These are phyloP conservation scores for Cercis canadensis DNA, from an alignment of 306 rosid genomes.

Conservation along the genomic window DNA sequence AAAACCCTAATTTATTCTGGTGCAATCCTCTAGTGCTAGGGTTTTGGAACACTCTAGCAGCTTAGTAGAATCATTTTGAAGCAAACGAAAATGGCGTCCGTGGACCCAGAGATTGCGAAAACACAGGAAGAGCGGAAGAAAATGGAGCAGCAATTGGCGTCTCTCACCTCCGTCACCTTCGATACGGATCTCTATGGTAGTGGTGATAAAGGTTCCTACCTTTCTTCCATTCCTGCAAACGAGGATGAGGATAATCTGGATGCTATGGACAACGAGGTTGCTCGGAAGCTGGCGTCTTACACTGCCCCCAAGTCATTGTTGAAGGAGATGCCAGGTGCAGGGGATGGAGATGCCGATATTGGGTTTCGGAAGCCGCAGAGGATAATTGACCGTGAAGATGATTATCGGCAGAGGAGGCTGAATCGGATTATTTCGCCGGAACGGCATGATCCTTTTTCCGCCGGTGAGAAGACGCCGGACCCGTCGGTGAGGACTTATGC, in stretches of 20 bases:
- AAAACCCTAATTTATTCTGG: too few relatives aligned
- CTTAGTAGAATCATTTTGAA: not conserved
- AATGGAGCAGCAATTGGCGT: slow-evolving; percentile 71
- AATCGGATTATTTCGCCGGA: slow-evolving; percentile 68
- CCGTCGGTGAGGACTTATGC: slow-evolving; percentile 65
- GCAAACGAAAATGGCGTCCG: slow-evolving; percentile 35
- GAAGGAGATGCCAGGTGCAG: slow-evolving; percentile 61
- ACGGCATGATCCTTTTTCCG: slow-evolving; percentile 65
- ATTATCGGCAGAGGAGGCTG: slow-evolving; percentile 63
- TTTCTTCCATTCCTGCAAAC: slow-evolving; percentile 66
- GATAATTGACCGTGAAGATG: slow-evolving; percentile 73
- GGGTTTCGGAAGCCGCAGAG: slow-evolving; percentile 62
- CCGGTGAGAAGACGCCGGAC: slow-evolving; percentile 81
- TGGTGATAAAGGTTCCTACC: slow-evolving; percentile 53
- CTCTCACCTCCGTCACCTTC: slow-evolving; percentile 60
- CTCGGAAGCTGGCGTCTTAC: slow-evolving; percentile 60
- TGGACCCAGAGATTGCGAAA: slow-evolving; percentile 77
- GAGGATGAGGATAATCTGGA: slow-evolving; percentile 71
- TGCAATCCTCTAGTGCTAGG: not conserved
- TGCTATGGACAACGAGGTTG: slow-evolving; percentile 57
- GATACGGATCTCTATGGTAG: slow-evolving; percentile 67
- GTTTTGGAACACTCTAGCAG: not conserved
- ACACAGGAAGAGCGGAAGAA: slow-evolving; percentile 79
- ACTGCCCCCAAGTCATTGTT: slow-evolving; percentile 69
- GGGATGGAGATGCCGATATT: slow-evolving; percentile 49